Conservation (phyloP, 1,284 basidiomycete genomes). For the Chalciporus sp. region DNA sequence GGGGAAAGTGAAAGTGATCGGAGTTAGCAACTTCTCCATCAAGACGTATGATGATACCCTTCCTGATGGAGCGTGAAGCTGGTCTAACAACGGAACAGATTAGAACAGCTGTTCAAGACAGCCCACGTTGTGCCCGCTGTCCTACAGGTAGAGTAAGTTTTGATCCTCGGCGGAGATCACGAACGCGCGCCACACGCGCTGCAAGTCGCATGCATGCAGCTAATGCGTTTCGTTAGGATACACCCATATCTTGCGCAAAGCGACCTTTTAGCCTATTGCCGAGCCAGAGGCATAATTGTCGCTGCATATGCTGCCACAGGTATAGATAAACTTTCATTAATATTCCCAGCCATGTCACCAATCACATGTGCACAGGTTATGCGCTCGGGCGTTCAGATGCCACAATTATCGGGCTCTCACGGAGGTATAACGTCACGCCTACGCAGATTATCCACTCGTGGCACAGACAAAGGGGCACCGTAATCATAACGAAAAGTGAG, state of each 20-base stretch:
- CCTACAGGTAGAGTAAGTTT: conserved; percentile 40
- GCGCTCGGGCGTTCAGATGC: conserved; percentile 42
- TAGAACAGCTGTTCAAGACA: conserved; percentile 34
- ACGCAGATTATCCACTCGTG: conserved; percentile 48
- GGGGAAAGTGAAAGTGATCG: conserved; percentile 50
- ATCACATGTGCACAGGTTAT: conserved; percentile 35
- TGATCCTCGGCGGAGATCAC: neutral
- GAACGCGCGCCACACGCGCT: neutral
- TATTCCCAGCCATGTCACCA: neutral
- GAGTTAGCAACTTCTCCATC: conserved; percentile 28
- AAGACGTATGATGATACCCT: conserved; percentile 12
- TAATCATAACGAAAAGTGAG: conserved; percentile 45
- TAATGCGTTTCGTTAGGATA: conserved; percentile 39
- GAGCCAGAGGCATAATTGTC: conserved; percentile 41
- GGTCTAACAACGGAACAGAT: neutral
- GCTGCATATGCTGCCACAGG: conserved; percentile 45
- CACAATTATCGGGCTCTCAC: conserved; percentile 42
- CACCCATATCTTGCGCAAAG: conserved; percentile 39
- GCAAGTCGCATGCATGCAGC: neutral
- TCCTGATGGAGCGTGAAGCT: neutral
- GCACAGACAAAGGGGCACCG: conserved; percentile 44
- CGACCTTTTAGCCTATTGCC: conserved; percentile 34
- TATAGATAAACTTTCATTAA: neutral
- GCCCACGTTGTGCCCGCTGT: conserved; percentile 44
- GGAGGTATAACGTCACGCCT: conserved; percentile 44